phyloP scores from a whole-genome alignment of 192 early-diverging fungal species.

The Backusella luteola region DNA sequence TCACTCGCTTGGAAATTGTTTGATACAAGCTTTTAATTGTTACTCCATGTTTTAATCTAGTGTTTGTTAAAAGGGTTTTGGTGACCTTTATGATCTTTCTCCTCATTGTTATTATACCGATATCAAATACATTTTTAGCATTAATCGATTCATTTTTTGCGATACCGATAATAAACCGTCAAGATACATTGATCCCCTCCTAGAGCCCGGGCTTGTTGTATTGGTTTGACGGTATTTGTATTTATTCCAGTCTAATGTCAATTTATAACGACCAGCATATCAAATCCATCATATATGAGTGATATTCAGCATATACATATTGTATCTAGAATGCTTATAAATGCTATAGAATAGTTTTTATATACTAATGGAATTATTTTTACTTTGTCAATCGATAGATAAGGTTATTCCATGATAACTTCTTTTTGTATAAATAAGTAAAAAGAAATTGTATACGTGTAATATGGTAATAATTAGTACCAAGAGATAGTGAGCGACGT shows the following conservation, averaged over 20 bases:
- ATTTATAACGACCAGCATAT: not conserved
- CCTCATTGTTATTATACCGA: not conserved
- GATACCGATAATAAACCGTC: not conserved
- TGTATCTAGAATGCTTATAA: no score
- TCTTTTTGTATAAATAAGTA: no score
- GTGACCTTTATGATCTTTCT: not conserved
- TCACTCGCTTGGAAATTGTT: not conserved
- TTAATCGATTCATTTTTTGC: not conserved
- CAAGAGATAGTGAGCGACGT: no score
- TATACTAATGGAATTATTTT: no score
- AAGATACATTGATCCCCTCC: no score
- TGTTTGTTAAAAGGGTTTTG: not conserved
- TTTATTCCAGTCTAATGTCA: not conserved
- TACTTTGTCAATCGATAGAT: no score
- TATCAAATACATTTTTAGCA: not conserved
- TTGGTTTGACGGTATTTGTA: not conserved
- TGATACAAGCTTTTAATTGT: not conserved
- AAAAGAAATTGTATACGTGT: no score
- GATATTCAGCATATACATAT: not conserved
- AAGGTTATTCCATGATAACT: no score
- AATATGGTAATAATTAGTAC: no score
- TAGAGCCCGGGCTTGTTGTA: not conserved
- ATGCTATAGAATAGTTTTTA: no score
- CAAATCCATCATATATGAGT: not conserved
- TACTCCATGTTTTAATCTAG: not conserved